A percentile compares a stretch with the other conserved stretches of the same genome.
These are phyloP conservation scores for Solanum sparsipilum DNA, from an alignment of 257 asterid genomes.

Conservation along the genomic window DNA sequence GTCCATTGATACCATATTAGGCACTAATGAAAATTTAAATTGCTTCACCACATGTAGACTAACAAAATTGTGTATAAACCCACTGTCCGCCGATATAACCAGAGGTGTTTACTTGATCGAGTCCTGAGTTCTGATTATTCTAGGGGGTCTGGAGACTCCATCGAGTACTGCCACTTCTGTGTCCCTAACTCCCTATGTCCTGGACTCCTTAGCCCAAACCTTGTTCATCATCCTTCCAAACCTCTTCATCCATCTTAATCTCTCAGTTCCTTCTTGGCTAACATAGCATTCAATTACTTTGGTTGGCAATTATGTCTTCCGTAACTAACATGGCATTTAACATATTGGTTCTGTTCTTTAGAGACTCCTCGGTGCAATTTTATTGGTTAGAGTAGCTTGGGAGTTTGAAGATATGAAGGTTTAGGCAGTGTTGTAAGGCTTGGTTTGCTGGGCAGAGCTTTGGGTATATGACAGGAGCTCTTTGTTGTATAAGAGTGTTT, in stretches of 20 bases:
- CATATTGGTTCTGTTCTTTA: background rate
- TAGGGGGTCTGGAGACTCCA: background rate
- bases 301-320: background rate
- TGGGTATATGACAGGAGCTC: background rate
- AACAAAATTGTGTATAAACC: background rate
- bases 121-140: background rate
- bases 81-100: background rate
- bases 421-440: background rate
- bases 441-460: background rate
- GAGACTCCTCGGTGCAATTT: background rate
- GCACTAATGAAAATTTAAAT: background rate
- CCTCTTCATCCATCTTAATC: background rate
- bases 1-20: background rate
- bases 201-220: background rate
- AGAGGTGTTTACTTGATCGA: background rate
- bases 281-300: background rate
- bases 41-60: background rate
- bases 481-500: background rate
- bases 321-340: background rate
- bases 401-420: background rate
- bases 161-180: background rate
- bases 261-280: background rate
- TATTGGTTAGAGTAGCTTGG: background rate
- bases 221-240: background rate
- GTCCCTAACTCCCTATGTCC: background rate